Conservation (phyloP, 768 basidiomycete genomes). For the Trametes sanguinea region DNA sequence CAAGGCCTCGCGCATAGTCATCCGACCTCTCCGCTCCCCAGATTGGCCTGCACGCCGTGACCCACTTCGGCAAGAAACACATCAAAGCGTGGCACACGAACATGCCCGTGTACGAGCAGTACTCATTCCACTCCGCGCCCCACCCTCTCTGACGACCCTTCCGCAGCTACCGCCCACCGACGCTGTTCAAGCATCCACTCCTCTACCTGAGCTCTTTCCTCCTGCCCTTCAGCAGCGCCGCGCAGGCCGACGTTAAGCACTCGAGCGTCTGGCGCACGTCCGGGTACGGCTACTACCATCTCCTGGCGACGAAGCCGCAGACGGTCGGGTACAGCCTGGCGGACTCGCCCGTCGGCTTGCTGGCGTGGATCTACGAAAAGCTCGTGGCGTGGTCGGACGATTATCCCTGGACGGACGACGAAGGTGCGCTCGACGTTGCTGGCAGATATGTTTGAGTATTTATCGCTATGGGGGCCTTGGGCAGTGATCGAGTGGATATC, state of each 20-base stretch:
- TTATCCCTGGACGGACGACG: constrained; percentile 58
- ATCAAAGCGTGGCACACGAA: constrained; percentile 40
- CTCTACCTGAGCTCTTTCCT: constrained; percentile 33
- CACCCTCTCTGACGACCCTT: no score
- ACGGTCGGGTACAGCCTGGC: constrained; percentile 50
- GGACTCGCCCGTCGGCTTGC: constrained; percentile 53
- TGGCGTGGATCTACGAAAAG: constrained; percentile 39
- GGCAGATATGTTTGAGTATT: background rate
- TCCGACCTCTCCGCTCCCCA: constrained; percentile 2
- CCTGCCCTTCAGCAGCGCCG: constrained; percentile 37
- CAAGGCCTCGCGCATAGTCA: no score
- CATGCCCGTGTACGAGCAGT: constrained; percentile 29
- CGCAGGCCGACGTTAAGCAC: constrained; percentile 38
- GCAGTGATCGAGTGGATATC: constrained; percentile 63
- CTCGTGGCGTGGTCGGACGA: constrained; percentile 37
- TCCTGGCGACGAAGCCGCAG: constrained; percentile 38
- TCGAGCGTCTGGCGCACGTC: constrained; percentile 32
- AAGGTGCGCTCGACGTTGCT: constrained; percentile 36
- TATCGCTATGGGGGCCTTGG: no score
- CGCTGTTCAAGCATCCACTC: constrained; percentile 28
- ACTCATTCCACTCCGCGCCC: no score
- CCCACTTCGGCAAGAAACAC: constrained; percentile 30
- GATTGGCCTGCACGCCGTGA: constrained; percentile 32
- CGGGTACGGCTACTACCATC: constrained; percentile 41
- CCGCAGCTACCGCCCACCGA: constrained; percentile 24